Percentiles rank a stretch among this genome's conserved stretches.
These are phyloP conservation scores for Aspergillus eucalypticola DNA, from an alignment of 2,329 filamentous ascomycete genomes.

Conservation along the genomic window DNA sequence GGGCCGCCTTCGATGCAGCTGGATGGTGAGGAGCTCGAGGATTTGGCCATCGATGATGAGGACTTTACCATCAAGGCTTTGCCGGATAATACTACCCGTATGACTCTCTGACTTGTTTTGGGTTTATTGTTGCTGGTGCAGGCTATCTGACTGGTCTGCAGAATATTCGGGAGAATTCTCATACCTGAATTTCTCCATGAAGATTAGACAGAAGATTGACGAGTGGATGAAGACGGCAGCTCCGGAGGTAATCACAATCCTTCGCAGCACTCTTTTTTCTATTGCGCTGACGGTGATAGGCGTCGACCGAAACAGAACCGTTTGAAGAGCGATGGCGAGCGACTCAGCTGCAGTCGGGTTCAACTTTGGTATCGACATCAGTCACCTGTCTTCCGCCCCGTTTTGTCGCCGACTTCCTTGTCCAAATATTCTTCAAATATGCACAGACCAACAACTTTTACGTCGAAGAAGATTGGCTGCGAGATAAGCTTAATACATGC, in stretches of 20 bases:
- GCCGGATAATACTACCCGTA: constrained; percentile 43
- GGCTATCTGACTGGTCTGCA: constrained; percentile 19
- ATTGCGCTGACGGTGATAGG: constrained; percentile 26
- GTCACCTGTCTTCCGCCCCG: constrained; percentile 45
- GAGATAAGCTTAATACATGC: constrained; percentile 40
- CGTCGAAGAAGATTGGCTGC: constrained; percentile 45
- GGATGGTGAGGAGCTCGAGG: constrained; percentile 40
- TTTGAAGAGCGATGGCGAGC: constrained; percentile 47
- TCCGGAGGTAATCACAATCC: constrained; percentile 32
- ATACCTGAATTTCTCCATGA: constrained; percentile 48
- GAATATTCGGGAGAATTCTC: constrained; percentile 50
- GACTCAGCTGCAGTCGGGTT: constrained; percentile 43
- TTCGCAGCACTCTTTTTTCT: background rate
- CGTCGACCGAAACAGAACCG: constrained; percentile 38
- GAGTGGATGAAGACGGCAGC: constrained; percentile 44
- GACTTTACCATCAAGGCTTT: constrained; percentile 43
- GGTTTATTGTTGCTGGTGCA: constrained; percentile 1
- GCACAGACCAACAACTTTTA: constrained; percentile 48
- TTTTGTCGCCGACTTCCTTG: constrained; percentile 46
- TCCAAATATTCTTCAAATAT: constrained; percentile 48
- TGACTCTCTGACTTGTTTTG: constrained; percentile 11
- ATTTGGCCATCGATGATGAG: constrained; percentile 45
- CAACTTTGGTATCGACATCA: constrained; percentile 39
- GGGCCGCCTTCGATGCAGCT: constrained; percentile 26
- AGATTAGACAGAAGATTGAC: constrained; percentile 45